Evolutionary conservation across 2,329 filamentous ascomycete species (phyloP), one percentile per base, ranked within the genome.

Genomic region (Ophiostoma pallidulum): DNA sequence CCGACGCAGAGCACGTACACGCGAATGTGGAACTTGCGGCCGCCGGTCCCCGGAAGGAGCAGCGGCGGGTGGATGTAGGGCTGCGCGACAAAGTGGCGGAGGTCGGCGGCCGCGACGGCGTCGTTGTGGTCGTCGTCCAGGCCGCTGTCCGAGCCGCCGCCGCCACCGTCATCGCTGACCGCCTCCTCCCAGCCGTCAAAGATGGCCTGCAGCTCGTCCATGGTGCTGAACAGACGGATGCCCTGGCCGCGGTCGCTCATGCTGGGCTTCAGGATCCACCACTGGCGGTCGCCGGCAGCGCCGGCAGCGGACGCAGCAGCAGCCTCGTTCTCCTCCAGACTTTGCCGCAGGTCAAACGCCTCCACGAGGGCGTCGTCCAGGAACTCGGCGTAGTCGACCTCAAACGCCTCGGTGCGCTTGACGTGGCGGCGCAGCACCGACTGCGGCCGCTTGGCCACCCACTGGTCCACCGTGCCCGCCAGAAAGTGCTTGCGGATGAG

Each of bases 231-330:
- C 0, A 98, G 70, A 33, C 87, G 71, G 49, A 98, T 96, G 1
- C 92, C 92, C 62, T 96, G 90, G 0, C 91, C 92, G 20, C 91
- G 78, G 62, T 98, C 92, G 63, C 88, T 95, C 92, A 98, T 97
- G 8, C 91, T 85, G 0, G 92, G 91, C 66, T 98, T 98, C 51
- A 98, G 65, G 55, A 98, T 97, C 92, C 92, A 98, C 91, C 91
- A 98, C 62, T 94, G 80, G 50, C 75, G 74, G 36, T 75, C 67
- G 26, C 65, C 28, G 26, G 65, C 28, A 10, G 36, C 29, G 19
- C n/a, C 20, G 22, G 16, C 43, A 3, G 10, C 22, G 2, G n/a
- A 42, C 8, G n/a, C 20, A 20, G 16, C 43, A 3, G 10, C 22
- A 2, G n/a, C 46, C 8, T 37, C 54, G 57, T 95, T 95, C 39